These are phyloP conservation scores for Tagetes patula DNA, from an alignment of 129 eudicot genomes.

Conservation along the genomic window DNA sequence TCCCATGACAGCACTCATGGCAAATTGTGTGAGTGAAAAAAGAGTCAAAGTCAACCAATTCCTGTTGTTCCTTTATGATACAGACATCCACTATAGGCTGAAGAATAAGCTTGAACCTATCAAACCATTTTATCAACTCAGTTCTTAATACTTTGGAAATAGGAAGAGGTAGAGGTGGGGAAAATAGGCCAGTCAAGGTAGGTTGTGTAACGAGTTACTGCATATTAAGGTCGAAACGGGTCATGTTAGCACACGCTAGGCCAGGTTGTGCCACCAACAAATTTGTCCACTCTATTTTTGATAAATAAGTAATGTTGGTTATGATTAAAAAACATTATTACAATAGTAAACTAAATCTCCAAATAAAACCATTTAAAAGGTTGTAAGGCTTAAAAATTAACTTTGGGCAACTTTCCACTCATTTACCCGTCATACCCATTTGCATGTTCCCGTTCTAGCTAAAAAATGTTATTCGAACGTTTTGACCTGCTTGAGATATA, in stretches of 20 bases:
- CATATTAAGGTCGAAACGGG: background rate
- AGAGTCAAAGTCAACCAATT: conserved; percentile 81
- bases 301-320: background rate
- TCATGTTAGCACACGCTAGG: background rate
- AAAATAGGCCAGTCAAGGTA: background rate
- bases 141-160: background rate
- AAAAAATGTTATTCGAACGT: background rate
- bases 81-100: conserved; percentile 81
- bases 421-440: background rate
- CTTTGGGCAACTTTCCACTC: background rate
- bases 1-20: conserved; percentile 98
- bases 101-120: conserved; percentile 94
- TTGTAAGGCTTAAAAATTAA: background rate
- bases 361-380: background rate
- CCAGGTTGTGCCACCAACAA: background rate
- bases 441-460: background rate
- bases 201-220: background rate
- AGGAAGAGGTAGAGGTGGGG: background rate
- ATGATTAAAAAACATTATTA: conserved; percentile 1
- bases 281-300: background rate
- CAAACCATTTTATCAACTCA: conserved; percentile 21
- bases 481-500: conserved; percentile 10
- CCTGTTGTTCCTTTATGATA: conserved; percentile 63
- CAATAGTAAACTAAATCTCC: background rate
- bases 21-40: conserved; percentile 97